Conservation (phyloP, 2,329 filamentous ascomycete genomes). For the Fusarium marasasianum region DNA sequence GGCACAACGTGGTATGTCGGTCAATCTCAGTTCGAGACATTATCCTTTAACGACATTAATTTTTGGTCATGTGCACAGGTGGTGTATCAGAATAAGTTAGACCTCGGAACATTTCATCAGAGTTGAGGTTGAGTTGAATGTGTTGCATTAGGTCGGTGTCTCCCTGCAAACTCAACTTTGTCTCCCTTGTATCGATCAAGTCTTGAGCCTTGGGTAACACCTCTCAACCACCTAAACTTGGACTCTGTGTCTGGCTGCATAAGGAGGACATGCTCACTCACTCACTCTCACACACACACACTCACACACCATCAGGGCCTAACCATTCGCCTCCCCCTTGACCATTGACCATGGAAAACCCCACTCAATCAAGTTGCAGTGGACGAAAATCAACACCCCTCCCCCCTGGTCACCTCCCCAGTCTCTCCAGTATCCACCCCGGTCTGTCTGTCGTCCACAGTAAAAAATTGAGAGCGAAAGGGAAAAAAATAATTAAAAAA, state of each 20-base stretch:
- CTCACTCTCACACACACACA: background rate
- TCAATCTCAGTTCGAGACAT: constrained; percentile 32
- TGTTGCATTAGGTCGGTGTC: constrained; percentile 28
- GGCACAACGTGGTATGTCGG: constrained; percentile 30
- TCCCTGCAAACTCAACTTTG: constrained; percentile 21
- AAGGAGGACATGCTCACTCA: constrained; percentile 18
- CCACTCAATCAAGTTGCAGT: constrained; percentile 29
- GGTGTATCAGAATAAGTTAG: constrained; percentile 10
- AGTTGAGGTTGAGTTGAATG: constrained; percentile 23
- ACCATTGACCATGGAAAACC: constrained; percentile 18
- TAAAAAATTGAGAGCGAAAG: constrained; percentile 16
- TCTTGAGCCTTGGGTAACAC: constrained; percentile 9
- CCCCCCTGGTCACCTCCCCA: constrained; percentile 33
- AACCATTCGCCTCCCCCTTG: constrained; percentile 35
- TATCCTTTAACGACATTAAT: constrained; percentile 28
- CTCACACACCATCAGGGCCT: constrained; percentile 23
- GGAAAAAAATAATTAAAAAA: constrained; percentile 23
- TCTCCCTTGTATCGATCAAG: constrained; percentile 30
- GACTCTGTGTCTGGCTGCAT: constrained; percentile 1
- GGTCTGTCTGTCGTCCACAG: constrained; percentile 33
- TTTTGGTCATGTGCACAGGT: constrained; percentile 26
- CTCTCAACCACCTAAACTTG: constrained; percentile 8
- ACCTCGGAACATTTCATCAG: constrained; percentile 22
- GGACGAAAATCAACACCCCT: constrained; percentile 34
- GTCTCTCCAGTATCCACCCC: constrained; percentile 40